Evolutionary conservation across 352 stramenopile species (phyloP), one percentile per base, ranked within the genome.

Genomic region (Phytophthora pseudosyringae): DNA sequence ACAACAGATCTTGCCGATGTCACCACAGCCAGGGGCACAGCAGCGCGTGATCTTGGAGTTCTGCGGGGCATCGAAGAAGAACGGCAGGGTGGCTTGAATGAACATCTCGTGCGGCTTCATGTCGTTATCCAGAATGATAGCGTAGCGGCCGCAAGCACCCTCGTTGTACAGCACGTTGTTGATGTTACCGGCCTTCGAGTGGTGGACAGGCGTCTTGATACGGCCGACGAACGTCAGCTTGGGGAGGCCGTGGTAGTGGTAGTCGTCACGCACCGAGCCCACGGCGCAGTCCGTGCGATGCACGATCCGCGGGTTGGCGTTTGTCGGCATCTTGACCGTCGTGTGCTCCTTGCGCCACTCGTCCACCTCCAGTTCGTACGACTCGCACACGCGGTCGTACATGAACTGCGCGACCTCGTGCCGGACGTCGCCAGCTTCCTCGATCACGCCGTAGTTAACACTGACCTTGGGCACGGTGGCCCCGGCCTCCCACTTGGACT

Each of bases 91-190:
- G 0, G 81, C 81, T 59, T 90, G 81, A 43, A 90, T 75, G 63
- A 90, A 90, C 81, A 90, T 89, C 56, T 82, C 75, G 61, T 90
- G 81, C 5, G 81, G 81, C 69, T 90, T 90, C 84, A 93, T 93
- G 64, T 93, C 84, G 63, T 90, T 91, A 67, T 93, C 84, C 33
- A 93, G 60, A 44, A 93, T 93, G 44, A 93, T 85, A 26, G 78
- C 80, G 59, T 91, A 90, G 18, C 81, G 80, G 8, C 81, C 82
- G 39, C 60, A 78, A 11, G 81, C 80, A n/a, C 80, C 78, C 67
- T 93, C 84, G 48, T 93, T 91, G 76, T 91, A 90, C 5, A 93
- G 66, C 35, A 88, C 80, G 47, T 93, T 91, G 77, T 93, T 93
- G 59, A 91, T 90, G 71, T 93, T 93, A 9, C 82, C 84, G 13